Evolutionary conservation across 345 rosid genomes (phyloP), one percentile per base, ranked within the genome.

Genomic region (Corchorus capsularis): DNA sequence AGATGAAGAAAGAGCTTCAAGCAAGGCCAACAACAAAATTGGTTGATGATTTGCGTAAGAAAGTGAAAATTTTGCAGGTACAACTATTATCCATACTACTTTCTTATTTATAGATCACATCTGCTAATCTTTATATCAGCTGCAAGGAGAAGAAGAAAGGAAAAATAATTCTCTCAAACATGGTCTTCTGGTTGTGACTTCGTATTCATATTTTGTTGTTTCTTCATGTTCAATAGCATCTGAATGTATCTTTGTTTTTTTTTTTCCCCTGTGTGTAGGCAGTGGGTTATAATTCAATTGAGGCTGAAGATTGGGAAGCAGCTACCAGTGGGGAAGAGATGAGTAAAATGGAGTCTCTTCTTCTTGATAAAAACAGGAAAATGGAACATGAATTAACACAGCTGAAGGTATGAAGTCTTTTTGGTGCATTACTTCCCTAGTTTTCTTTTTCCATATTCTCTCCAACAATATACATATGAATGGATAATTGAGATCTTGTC

Each of bases 301-400:
- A 96, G 84, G 99, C 97, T 78, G 99, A 96, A 85, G 97, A 96
- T 81, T 96, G 98, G 99, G 99, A 96, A 80, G 94, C 79, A 54
- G 99, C 99, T 74, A 91, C 99, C 63, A 81, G 84, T 50, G 94
- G 94, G 73, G 95, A 93, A 80, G 99, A 93, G 87, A 96, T 93
- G 97, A 93, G 97, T 91, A 92, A 89, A 86, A 91, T 96, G 99
- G 99, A 96, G 82, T 92, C 91, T 69, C 98, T 96, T 81, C 97
- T 96, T 80, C 99, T 96, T 69, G 99, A 96, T 82, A 96, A 96
- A 88, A 96, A 93, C 82, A 85, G 90, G 77, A 96, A 88, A 85
- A 91, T 96, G 97, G 99, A 96, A 76, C 99, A 96, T 78, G 94
- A 96, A 79, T 91, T 90, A 72, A 96, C 99, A 73, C 97, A 91